Percentiles rank a stretch among this genome's conserved stretches.
phyloP scores from a whole-genome alignment of 768 basidiomycete genomes.

The Clavaria fumosa region DNA sequence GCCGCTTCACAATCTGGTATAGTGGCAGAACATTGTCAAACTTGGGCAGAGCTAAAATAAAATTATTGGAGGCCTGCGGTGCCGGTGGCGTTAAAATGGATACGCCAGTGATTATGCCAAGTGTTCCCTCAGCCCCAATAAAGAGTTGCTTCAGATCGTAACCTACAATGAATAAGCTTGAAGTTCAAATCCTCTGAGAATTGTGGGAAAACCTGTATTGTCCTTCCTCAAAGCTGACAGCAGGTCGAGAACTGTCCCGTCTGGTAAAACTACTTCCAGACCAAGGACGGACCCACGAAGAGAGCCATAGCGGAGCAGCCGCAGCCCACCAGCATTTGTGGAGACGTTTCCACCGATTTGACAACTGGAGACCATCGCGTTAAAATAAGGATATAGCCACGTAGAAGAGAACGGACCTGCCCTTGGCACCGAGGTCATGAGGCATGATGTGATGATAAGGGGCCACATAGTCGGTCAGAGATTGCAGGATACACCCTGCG shows the following conservation, averaged over 20 bases:
- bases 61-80: conserved; percentile 75
- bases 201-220: conserved; percentile 61
- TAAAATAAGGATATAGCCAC: background rate
- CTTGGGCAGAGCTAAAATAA: conserved; percentile 76
- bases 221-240: conserved; percentile 89
- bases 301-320: conserved; percentile 86
- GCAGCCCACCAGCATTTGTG: conserved; percentile 95
- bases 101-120: conserved; percentile 88
- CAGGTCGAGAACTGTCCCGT: conserved; percentile 82
- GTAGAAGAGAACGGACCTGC: conserved; percentile 42
- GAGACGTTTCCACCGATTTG: conserved; percentile 96
- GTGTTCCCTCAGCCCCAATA: conserved; percentile 93
- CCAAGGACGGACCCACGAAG: conserved; percentile 91
- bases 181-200: background rate
- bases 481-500: conserved; percentile 87
- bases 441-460: conserved; percentile 93
- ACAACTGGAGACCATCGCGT: conserved; percentile 39
- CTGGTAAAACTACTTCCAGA: conserved; percentile 88
- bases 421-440: conserved; percentile 88
- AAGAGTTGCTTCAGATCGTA: conserved; percentile 98
- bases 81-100: conserved; percentile 85
- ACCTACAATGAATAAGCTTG: conserved; percentile 30
- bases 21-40: conserved; percentile 81
- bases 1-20: conserved; percentile 63
- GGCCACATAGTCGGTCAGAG: conserved; percentile 71